phyloP scores from a whole-genome alignment of 257 asterid genomes.

The Ajuga chamaepitys region DNA sequence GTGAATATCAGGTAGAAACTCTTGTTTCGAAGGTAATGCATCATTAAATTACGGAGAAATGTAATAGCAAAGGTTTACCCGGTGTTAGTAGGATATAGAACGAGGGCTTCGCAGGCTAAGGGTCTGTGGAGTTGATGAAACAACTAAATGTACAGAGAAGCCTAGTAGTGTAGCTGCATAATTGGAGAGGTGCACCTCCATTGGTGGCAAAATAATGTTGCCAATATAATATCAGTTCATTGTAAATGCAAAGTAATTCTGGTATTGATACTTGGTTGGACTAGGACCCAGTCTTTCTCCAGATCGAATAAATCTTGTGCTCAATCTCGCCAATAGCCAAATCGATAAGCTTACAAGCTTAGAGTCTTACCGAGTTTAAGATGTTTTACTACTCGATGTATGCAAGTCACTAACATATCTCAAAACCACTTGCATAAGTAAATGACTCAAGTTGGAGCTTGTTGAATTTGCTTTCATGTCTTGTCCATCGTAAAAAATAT shows the following conservation, averaged over 20 bases:
- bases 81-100: slow-evolving; percentile 7
- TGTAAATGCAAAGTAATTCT: slow-evolving; percentile 16
- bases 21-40: slow-evolving; percentile 8
- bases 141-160: slow-evolving; percentile 33
- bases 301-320: too few species aligned
- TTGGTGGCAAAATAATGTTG: slow-evolving; percentile 13
- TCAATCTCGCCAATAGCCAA: too few species aligned
- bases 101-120: not conserved
- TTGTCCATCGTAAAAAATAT: too few species aligned
- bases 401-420: too few species aligned
- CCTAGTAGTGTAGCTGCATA: slow-evolving; percentile 18
- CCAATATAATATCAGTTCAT: slow-evolving; percentile 4
- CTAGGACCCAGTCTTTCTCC: not conserved
- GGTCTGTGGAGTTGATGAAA: slow-evolving; percentile 12
- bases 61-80: slow-evolving; percentile 9
- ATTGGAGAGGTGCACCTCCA: slow-evolving; percentile 16
- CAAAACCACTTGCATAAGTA: too few species aligned
- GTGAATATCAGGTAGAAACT: slow-evolving; percentile 11
- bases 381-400: too few species aligned
- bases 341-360: too few species aligned
- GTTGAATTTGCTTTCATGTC: too few species aligned
- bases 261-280: not conserved
- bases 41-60: not conserved
- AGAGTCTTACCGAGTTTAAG: too few species aligned
- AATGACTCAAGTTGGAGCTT: too few species aligned